Base-by-base conservation (phyloP, 768 basidiomycete species). In the Mycena latifolia region DNA sequence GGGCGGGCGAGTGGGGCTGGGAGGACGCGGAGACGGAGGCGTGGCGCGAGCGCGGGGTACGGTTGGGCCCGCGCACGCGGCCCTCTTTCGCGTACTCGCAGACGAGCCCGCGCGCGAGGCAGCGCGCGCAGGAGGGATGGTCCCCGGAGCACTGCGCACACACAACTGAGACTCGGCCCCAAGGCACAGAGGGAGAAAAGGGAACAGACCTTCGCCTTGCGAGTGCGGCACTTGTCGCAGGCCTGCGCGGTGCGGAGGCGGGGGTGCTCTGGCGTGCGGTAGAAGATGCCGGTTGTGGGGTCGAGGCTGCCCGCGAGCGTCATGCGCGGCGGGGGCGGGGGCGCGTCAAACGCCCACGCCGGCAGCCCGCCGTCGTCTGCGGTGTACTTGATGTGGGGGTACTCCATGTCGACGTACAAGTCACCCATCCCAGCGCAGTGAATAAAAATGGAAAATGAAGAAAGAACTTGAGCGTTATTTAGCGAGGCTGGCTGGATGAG, bases 41-140 rank as follows among this genome's bases (percentile, higher is more conserved):
- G 33, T 6, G 33, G 33, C n/a, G n/a, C n/a, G n/a, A n/a, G n/a
- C 29, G 29, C 61, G 52, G 45, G 37, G 48, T 5, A 12, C 29
- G 29, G 25, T 50, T 50, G 27, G 88, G 85, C 0, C 90, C 89
- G 2, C 87, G 81, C 50, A 89, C 84, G 50, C 88, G 80, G 3
- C 89, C 86, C 77, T 91, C 90, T 52, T 87, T 83, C 0, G 88
- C 86, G 71, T 93, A 93, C 51, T 88, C 85, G 76, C 92, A 93
- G 2, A 77, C 67, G 41, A 92, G 78, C 0, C 89, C 87, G 7
- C 89, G 81, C 4, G 76, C 78, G 8, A 83, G 73, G 75, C 92
- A 93, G 14, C 92, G 87, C 69, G 87, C 83, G 75, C 92, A 93
- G 0, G 85, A 75, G 0, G 92, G 90, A 55, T 88, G 88, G 37